A percentile compares a stretch with the other conserved stretches of the same genome.
phyloP scores from a whole-genome alignment of 306 rosid genomes.

The Corylus heterophylla region DNA sequence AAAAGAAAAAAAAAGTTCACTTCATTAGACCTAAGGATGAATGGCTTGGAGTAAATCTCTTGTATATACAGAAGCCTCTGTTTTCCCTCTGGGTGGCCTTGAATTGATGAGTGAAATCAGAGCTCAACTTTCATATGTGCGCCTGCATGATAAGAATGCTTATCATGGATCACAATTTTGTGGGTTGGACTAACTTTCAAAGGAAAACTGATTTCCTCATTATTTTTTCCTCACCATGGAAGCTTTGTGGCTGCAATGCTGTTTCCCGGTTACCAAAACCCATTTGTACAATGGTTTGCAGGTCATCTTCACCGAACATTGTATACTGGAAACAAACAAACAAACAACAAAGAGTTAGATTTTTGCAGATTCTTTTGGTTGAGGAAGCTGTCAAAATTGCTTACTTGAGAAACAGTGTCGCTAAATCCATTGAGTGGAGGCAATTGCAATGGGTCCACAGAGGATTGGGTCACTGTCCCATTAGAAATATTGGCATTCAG shows the following conservation, averaged over 20 bases:
- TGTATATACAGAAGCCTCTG: slow-evolving; percentile 59
- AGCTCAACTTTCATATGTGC: slow-evolving; percentile 82
- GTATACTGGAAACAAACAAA: slow-evolving; percentile 49
- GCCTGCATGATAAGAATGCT: slow-evolving; percentile 44
- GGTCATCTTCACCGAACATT: slow-evolving; percentile 76
- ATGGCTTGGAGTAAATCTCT: slow-evolving; percentile 50
- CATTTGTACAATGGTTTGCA: slow-evolving; percentile 87
- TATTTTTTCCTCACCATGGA: slow-evolving; percentile 52
- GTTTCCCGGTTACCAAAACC: slow-evolving; percentile 60
- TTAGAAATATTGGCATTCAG: slow-evolving; percentile 48
- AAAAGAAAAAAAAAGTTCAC: slow-evolving; percentile 36
- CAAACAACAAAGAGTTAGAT: slow-evolving; percentile 2
- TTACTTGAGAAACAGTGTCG: slow-evolving; percentile 62
- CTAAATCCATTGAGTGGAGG: slow-evolving; percentile 48
- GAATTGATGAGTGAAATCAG: slow-evolving; percentile 42
- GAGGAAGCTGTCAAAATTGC: neutral
- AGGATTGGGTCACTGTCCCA: slow-evolving; percentile 45
- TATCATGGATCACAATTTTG: slow-evolving; percentile 27
- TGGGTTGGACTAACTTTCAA: slow-evolving; percentile 30
- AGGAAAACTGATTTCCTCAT: slow-evolving; percentile 8
- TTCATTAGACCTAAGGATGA: slow-evolving; percentile 44
- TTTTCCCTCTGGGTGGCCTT: slow-evolving; percentile 44
- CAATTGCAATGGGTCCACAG: slow-evolving; percentile 71
- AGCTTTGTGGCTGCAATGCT: slow-evolving; percentile 50
- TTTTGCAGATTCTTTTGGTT: neutral